Evolutionary conservation across 2,329 filamentous ascomycete species (phyloP).

Genomic region (Zymoseptoria crescenta): DNA sequence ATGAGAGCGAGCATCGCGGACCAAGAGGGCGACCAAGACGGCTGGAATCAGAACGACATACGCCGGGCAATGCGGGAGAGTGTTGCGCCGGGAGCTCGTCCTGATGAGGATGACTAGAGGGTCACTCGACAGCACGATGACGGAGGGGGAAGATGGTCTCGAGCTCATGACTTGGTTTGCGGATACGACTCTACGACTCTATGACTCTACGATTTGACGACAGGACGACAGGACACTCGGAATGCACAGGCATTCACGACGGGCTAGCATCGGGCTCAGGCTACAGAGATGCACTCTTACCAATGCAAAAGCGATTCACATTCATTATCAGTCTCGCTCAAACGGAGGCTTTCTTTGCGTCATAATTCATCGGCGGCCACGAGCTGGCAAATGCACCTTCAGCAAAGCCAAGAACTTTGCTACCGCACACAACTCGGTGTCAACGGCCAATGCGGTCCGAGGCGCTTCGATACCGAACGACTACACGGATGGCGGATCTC

Average conservation of each 20-base stretch:
- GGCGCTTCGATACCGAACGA: neutral
- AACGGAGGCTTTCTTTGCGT: no score
- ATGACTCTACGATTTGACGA: no score
- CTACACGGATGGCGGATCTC: neutral
- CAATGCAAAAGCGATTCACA: neutral
- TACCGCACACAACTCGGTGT: conserved; percentile 54
- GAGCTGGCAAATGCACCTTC: conserved; percentile 71
- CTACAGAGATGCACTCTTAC: neutral
- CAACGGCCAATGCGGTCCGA: no score
- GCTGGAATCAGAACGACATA: neutral
- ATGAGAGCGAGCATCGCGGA: neutral
- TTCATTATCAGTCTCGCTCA: no score
- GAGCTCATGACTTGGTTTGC: neutral
- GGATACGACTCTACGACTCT: neutral
- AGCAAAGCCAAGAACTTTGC: conserved; percentile 97
- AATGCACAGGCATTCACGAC: neutral
- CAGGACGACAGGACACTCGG: neutral
- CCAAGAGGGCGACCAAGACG: neutral
- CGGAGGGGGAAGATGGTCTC: neutral
- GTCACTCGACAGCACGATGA: neutral
- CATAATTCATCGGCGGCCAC: no score
- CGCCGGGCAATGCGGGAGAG: neutral
- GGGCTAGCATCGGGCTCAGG: neutral
- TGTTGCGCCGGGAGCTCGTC: neutral
- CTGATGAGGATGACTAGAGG: neutral